These are phyloP conservation scores for Rhynchosporium agropyri DNA, from an alignment of 2,329 filamentous ascomycete genomes.

Conservation along the genomic window DNA sequence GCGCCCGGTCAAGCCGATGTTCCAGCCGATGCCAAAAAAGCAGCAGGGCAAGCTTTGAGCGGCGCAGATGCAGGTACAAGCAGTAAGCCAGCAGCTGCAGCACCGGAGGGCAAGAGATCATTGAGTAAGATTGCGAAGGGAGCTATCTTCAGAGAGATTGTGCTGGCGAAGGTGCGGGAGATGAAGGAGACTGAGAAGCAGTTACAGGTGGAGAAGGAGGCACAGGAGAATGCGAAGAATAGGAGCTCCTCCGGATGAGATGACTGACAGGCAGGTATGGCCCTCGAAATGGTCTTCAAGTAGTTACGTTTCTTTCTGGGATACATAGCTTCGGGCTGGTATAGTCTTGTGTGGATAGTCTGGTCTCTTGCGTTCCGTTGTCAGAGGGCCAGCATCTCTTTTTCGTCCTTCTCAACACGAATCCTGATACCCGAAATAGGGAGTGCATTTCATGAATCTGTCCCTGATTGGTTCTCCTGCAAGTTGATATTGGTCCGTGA, in stretches of 20 bases:
- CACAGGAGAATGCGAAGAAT: slow-evolving; percentile 38
- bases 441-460: slow-evolving; percentile 14
- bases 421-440: slow-evolving; percentile 29
- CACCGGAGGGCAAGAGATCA: slow-evolving; percentile 45
- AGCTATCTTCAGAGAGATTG: slow-evolving; percentile 91
- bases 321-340: neutral
- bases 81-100: slow-evolving; percentile 20
- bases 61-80: slow-evolving; percentile 26
- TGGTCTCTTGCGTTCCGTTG: neutral
- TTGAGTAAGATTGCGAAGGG: slow-evolving; percentile 57
- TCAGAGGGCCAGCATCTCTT: neutral
- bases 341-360: neutral
- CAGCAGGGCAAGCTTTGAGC: slow-evolving; percentile 51
- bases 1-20: slow-evolving; percentile 66
- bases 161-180: slow-evolving; percentile 89
- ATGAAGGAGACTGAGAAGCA: slow-evolving; percentile 84
- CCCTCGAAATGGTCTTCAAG: neutral
- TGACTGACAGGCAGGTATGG: neutral
- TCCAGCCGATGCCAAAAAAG: slow-evolving; percentile 58
- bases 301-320: slow-evolving; percentile 6
- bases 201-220: slow-evolving; percentile 59
- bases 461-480: neutral
- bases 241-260: slow-evolving; percentile 23
- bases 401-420: slow-evolving; percentile 15
- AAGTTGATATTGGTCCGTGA: slow-evolving; percentile 10